phyloP scores from a whole-genome alignment of 129 eudicot species.

The Sambucus nigra region DNA sequence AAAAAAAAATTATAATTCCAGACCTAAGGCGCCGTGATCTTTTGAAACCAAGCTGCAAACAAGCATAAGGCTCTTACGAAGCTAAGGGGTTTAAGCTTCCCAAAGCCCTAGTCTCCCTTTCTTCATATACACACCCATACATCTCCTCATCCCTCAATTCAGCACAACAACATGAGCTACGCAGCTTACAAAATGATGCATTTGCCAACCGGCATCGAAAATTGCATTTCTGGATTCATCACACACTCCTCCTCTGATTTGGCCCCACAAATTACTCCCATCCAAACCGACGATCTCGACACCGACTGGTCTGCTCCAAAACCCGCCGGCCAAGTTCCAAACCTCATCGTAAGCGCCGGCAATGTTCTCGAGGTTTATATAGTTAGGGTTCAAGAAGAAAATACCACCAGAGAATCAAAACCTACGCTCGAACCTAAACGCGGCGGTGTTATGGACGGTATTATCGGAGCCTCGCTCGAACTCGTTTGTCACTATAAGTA shows the following conservation, averaged over 20 bases:
- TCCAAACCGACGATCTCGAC: conserved; percentile 55
- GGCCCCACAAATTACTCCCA: conserved; percentile 32
- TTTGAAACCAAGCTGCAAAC: too few relatives aligned
- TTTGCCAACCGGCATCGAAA: conserved; percentile 82
- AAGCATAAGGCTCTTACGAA: too few relatives aligned
- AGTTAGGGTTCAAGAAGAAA: conserved; percentile 55
- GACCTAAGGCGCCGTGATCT: too few relatives aligned
- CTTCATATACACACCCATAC: neutral
- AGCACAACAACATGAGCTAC: conserved; percentile 58
- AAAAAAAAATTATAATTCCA: too few relatives aligned
- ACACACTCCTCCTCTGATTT: conserved; percentile 62
- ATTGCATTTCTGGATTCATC: conserved; percentile 81
- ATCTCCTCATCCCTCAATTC: neutral
- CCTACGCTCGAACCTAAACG: conserved; percentile 44
- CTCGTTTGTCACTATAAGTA: conserved; percentile 79
- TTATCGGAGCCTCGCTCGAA: conserved; percentile 73
- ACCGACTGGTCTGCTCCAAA: conserved; percentile 48
- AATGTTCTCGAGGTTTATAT: conserved; percentile 64
- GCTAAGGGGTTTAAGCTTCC: neutral
- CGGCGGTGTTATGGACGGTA: conserved; percentile 77
- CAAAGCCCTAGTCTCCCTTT: neutral
- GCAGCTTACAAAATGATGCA: conserved; percentile 95
- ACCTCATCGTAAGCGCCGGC: conserved; percentile 65
- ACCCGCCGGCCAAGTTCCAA: conserved; percentile 55
- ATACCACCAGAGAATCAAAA: conserved; percentile 16